Evolutionary conservation across 176 grass and related monocot species (phyloP), one percentile per base, ranked within the genome.

Genomic region (Dendrocalamus sinicus): DNA sequence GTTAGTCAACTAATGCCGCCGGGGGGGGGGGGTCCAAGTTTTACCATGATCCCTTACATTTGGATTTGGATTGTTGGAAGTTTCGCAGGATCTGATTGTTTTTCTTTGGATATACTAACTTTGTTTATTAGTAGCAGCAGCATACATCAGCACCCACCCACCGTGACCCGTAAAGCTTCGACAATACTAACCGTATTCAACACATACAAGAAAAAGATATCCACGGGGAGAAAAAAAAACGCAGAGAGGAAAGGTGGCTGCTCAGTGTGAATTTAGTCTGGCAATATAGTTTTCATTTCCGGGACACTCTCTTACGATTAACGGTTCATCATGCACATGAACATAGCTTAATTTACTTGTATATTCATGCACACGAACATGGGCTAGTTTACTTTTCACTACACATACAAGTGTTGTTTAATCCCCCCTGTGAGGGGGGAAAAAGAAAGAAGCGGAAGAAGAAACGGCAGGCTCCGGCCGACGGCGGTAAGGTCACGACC

Each of bases 281-380:
- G 8, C 7, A 86, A 73, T 70, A 53, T 22, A 22, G 26, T 19
- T 77, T 67, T 77, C 22, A 3, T 64, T 59, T 71, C 60, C 1
- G 12, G 61, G 22, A 48, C 13, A 47, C 14, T 75, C 53, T 90
- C 70, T 71, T 76, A 73, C 69, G 53, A 37, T 44, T 54, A 62
- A 81, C 44, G 75, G 74, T 74, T 78, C 75, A 9, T n/a, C 7
- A 40, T 52, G 85, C 81, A 91, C 81, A 75, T 91, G 85, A 88
- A 53, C 81, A 65, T 23, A 6, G 70, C 69, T 40, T 91, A 84
- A 55, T 84, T 88, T 91, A 91, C 85, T 76, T 74, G 2, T 47
- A 64, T 35, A 52, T 35, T 84, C 75, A 80, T 80, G 81, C 68
- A 65, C 53, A 15, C 69, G 68, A 79, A 91, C 80, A 80, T 91